Conservation (phyloP, 345 rosid genomes). For the Noccaea caerulescens region DNA sequence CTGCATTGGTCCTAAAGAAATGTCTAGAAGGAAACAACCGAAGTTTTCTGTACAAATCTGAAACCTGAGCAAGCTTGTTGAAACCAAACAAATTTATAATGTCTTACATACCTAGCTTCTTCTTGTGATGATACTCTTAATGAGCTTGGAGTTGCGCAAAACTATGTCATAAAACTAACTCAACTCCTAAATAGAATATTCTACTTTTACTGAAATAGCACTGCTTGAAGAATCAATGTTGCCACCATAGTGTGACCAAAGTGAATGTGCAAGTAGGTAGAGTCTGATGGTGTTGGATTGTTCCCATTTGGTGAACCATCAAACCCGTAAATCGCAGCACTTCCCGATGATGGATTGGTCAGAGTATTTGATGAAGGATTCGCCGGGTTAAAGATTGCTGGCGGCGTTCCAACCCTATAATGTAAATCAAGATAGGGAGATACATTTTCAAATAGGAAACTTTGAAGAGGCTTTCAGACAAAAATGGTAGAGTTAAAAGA, state of each 20-base stretch:
- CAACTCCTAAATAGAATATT: constrained; percentile 18
- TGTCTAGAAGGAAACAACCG: constrained; percentile 8
- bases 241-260: constrained; percentile 28
- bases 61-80: constrained; percentile 24
- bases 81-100: constrained; percentile 35
- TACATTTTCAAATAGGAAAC: constrained; percentile 16
- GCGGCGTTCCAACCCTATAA: constrained; percentile 46
- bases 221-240: constrained; percentile 26
- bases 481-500: constrained; percentile 2
- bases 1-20: constrained; percentile 25
- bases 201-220: constrained; percentile 36
- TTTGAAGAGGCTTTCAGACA: neutral
- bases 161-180: constrained; percentile 32
- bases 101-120: constrained; percentile 34
- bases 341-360: constrained; percentile 39
- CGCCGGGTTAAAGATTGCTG: constrained; percentile 42
- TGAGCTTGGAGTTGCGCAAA: constrained; percentile 12
- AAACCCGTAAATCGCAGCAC: constrained; percentile 38
- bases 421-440: neutral
- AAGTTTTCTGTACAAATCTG: constrained; percentile 37
- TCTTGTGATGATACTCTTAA: constrained; percentile 18
- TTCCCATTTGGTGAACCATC: constrained; percentile 44
- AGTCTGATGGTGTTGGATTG: constrained; percentile 41
- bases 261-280: constrained; percentile 28
- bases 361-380: constrained; percentile 39